Evolutionary conservation across 306 rosid genomes (phyloP).

Genomic region (Acacia confusa): DNA sequence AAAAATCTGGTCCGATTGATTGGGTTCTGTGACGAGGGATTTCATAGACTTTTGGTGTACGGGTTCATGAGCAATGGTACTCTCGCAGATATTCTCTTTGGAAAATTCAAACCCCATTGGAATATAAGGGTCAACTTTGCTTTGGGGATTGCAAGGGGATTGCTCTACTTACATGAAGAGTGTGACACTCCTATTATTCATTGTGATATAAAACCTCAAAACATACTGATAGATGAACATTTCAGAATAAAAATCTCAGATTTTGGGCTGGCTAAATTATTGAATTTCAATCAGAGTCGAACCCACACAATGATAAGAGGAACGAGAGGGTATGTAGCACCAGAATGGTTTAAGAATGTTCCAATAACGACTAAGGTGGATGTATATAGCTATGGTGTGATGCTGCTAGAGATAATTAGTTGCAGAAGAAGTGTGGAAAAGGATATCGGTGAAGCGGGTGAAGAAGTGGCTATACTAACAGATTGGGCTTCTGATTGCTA

Average conservation of each 20-base stretch:
- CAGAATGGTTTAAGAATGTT: not conserved
- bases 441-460: not conserved
- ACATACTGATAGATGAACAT: not conserved
- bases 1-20: constrained; percentile 43
- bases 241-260: not conserved
- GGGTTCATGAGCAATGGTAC: constrained; percentile 45
- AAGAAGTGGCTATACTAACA: not conserved
- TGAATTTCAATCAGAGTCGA: not conserved
- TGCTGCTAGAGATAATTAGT: not conserved
- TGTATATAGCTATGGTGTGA: not conserved
- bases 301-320: not conserved
- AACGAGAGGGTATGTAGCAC: not conserved
- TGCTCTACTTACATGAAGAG: constrained; percentile 50
- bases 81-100: constrained; percentile 40
- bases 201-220: constrained; percentile 52
- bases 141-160: constrained; percentile 44
- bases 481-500: not conserved
- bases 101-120: constrained; percentile 38
- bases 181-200: constrained; percentile 49
- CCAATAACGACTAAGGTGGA: not conserved
- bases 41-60: constrained; percentile 39
- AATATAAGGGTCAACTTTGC: constrained; percentile 35
- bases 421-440: not conserved
- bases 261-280: not conserved
- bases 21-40: constrained; percentile 50